Percentiles rank a stretch among this genome's conserved stretches.
Evolutionary conservation across 805 yeast genomes (phyloP).

Genomic region (Zygoascus biomembranicola): DNA sequence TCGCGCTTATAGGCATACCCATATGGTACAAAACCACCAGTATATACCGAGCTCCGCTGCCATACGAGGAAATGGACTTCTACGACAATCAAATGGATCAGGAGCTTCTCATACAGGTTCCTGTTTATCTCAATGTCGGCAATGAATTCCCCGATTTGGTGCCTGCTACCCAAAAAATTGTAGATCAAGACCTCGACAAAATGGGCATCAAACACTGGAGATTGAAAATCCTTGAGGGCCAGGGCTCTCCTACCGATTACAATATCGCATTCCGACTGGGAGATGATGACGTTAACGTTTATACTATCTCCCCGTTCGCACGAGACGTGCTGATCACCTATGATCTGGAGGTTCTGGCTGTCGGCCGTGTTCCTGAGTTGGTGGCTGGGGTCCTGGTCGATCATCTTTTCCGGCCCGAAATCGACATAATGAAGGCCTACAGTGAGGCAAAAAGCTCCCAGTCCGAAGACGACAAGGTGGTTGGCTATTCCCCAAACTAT

Average conservation of each 20-base stretch:
- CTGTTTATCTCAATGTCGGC: conserved; percentile 31
- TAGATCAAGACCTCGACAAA: conserved; percentile 33
- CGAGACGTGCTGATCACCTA: conserved; percentile 36
- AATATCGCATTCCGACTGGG: conserved; percentile 31
- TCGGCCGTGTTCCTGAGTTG: conserved; percentile 56
- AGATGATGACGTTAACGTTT: conserved; percentile 39
- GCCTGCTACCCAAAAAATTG: conserved; percentile 43
- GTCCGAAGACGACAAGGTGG: conserved; percentile 20
- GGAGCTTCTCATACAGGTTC: conserved; percentile 20
- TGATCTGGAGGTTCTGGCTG: conserved; percentile 37
- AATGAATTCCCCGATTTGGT: conserved; percentile 60
- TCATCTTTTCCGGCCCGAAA: conserved; percentile 38
- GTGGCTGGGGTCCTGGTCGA: conserved; percentile 45
- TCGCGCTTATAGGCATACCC: conserved; percentile 44
- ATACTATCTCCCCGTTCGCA: conserved; percentile 35
- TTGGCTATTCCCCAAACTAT: conserved; percentile 55
- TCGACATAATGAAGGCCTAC: conserved; percentile 24
- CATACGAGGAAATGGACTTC: conserved; percentile 35
- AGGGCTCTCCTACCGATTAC: conserved; percentile 29
- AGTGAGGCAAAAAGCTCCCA: conserved; percentile 11
- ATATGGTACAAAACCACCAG: conserved; percentile 53
- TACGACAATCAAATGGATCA: conserved; percentile 25
- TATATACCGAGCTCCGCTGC: conserved; percentile 55
- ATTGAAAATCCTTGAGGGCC: conserved; percentile 22
- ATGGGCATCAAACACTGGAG: conserved; percentile 18